These are phyloP conservation scores for Cupressus sempervirens DNA, from an alignment of 75 land plant species.

Conservation along the genomic window DNA sequence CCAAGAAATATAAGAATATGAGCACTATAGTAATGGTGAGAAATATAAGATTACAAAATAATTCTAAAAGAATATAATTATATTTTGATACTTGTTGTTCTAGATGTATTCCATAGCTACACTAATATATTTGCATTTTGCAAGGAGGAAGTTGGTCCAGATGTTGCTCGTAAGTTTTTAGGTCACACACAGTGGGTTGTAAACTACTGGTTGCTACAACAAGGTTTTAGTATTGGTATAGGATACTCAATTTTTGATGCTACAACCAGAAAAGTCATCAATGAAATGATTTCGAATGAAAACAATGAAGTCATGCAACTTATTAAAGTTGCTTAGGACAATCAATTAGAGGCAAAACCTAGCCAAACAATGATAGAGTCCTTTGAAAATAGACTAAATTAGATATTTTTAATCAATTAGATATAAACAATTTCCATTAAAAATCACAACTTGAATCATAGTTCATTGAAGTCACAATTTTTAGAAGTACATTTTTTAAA, in stretches of 20 bases:
- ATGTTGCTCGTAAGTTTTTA: slow-evolving; percentile 95
- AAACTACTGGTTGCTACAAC: slow-evolving; percentile 94
- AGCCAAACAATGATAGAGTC: slow-evolving; percentile 96
- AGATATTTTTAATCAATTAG: slow-evolving; percentile 32
- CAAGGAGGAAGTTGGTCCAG: slow-evolving; percentile 99
- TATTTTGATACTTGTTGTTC: neutral
- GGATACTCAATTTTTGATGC: slow-evolving; percentile 99
- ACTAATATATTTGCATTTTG: neutral
- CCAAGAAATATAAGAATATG: neutral
- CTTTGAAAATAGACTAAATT: slow-evolving; percentile 94
- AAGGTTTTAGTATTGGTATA: slow-evolving; percentile 97
- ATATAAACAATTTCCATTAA: too few species aligned
- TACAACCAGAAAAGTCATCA: slow-evolving; percentile 87
- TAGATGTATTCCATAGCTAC: neutral
- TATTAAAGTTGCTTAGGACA: slow-evolving; percentile 69
- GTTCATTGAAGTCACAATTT: too few species aligned
- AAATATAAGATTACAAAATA: neutral
- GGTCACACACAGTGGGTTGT: slow-evolving; percentile 99
- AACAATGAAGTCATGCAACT: slow-evolving; percentile 92
- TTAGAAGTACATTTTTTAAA: too few species aligned
- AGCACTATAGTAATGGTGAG: neutral
- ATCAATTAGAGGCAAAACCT: slow-evolving; percentile 88
- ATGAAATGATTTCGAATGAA: slow-evolving; percentile 84
- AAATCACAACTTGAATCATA: too few species aligned
- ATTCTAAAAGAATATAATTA: neutral